Evolutionary conservation across 495 filamentous ascomycete species (phyloP), one percentile per base, ranked within the genome.

Genomic region (Trichoderma erinaceum): DNA sequence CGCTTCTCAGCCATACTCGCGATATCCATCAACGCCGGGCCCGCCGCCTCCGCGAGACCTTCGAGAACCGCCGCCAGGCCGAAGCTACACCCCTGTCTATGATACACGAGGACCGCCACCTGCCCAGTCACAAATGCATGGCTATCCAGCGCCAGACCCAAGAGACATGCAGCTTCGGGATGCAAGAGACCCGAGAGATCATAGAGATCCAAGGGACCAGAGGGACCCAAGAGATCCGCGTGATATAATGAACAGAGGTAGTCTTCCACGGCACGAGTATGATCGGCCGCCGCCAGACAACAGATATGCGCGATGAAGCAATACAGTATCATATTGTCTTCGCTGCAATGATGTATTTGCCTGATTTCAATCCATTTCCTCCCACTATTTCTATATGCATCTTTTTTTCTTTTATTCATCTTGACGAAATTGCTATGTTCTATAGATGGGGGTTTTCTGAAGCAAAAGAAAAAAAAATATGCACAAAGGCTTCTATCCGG

Each of bases 21-120:
- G 76, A 11, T 78, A 77, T 35, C 11, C 69, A 15, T 76, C 67
- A 41, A 76, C 74, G 2, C 76, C 75, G 0, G 74, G 73, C 1
- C 74, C 76, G 4, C 69, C 67, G 0, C 73, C 72, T 18, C 27
- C 41, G n/a, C 50, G 41, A 63, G 68, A 21, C 63, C 46, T 29
- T 12, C 27, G 2, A 35, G 66, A 44, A 12, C 18, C 66, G 1
- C 64, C 63, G 32, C 66, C 68, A 11, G 52, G 65, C 4, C 65
- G 76, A 18, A 77, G 71, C 44, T 78, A 75, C 29, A 77, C 76
- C 0, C 76, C 76, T 12, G 66, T 48, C 1, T 76, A 72, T 43
- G 74, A 77, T 15, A 68, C 63, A 16, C 73, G 69, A 4, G 69
- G 69, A 5, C 76, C n/a, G 29, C 67, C 74, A 4, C 71, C 72